A percentile compares a stretch with the other conserved stretches of the same genome.
phyloP scores from a whole-genome alignment of 2,329 filamentous ascomycete genomes.

The Aspergillus flavus region DNA sequence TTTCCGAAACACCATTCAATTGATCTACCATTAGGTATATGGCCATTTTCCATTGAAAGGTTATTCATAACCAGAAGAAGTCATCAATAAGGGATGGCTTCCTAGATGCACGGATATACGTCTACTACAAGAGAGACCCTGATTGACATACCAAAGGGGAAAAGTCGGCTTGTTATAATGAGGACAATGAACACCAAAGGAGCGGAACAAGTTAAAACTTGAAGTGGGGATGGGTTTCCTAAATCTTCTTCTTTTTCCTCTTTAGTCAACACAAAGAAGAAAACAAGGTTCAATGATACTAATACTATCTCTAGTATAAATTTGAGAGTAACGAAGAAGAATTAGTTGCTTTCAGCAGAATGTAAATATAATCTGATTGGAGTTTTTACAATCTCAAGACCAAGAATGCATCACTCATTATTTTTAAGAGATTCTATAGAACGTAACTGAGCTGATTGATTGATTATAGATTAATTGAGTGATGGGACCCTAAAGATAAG shows the following conservation, averaged over 20 bases:
- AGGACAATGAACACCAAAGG: neutral
- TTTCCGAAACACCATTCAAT: neutral
- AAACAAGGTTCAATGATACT: neutral
- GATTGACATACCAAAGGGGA: slow-evolving; percentile 15
- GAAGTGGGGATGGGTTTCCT: neutral
- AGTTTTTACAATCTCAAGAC: neutral
- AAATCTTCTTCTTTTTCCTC: neutral
- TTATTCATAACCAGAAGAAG: neutral
- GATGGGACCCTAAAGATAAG: slow-evolving; percentile 20
- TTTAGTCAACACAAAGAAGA: neutral
- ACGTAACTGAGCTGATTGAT: neutral
- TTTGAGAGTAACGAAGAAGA: neutral
- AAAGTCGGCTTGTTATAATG: slow-evolving; percentile 18
- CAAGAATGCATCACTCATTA: slow-evolving; percentile 15
- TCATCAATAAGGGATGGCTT: neutral
- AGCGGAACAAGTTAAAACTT: neutral
- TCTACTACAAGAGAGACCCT: neutral
- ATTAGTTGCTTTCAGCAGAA: neutral
- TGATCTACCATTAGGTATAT: neutral
- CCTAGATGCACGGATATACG: neutral
- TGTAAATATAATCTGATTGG: neutral
- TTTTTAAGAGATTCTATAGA: slow-evolving; percentile 9
- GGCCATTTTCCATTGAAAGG: neutral
- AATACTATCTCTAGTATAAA: neutral
- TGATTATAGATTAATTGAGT: neutral